phyloP scores from a whole-genome alignment of 768 basidiomycete species.

The Kwoniella mangroviensis region DNA sequence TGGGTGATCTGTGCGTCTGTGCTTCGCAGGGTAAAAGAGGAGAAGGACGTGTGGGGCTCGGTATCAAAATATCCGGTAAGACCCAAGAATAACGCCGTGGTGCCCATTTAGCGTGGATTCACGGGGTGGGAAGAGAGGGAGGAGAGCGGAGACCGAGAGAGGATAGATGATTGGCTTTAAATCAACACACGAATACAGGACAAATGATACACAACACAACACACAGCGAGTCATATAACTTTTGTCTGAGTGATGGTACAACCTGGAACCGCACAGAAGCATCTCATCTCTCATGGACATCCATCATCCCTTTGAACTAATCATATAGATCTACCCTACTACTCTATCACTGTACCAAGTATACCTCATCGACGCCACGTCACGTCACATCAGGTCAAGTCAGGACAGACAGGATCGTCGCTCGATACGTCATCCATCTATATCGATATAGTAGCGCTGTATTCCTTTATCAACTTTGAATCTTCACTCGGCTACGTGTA shows the following conservation, averaged over 20 bases:
- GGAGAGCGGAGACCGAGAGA: not conserved
- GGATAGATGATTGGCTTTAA: not conserved
- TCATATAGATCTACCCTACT: not conserved
- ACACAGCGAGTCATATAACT: not conserved
- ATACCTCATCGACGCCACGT: not conserved
- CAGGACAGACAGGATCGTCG: not conserved
- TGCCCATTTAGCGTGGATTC: not conserved
- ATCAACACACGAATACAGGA: not conserved
- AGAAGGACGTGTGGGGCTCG: not conserved
- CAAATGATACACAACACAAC: not conserved
- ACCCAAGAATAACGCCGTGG: not conserved
- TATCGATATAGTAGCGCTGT: not conserved
- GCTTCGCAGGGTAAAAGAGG: not conserved
- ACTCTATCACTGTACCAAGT: not conserved
- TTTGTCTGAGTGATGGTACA: not conserved
- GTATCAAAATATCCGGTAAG: not conserved
- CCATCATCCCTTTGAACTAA: not conserved
- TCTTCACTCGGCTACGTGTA: not conserved
- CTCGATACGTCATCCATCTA: slow-evolving; percentile 4
- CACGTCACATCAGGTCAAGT: not conserved
- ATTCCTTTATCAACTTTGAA: not conserved
- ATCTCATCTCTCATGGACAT: not conserved
- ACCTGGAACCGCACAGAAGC: not conserved
- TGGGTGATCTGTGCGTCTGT: not conserved
- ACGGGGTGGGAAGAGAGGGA: not conserved